Percentiles rank a stretch among this genome's conserved stretches.
These are phyloP conservation scores for Apiotrichum mycotoxinovorans DNA, from an alignment of 1,284 basidiomycete species.

Conservation along the genomic window DNA sequence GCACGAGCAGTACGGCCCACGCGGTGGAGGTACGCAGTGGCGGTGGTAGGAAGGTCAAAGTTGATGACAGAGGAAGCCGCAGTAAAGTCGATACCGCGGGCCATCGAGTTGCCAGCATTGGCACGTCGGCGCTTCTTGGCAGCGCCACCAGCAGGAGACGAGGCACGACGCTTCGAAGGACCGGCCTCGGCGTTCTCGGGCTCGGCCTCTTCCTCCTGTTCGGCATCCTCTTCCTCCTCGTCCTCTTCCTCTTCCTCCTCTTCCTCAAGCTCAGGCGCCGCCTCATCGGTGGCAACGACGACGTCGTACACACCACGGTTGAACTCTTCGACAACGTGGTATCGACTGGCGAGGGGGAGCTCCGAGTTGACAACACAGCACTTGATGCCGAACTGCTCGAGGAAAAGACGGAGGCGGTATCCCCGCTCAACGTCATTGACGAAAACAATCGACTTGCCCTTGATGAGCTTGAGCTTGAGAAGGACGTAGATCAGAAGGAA, in stretches of 20 bases:
- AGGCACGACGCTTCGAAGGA: constrained; percentile 41
- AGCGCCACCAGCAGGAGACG: constrained; percentile 25
- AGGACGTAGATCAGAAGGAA: constrained; percentile 93
- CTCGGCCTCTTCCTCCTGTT: constrained; percentile 36
- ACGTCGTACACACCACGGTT: constrained; percentile 99
- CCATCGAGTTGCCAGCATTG: constrained; percentile 87
- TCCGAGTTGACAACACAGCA: constrained; percentile 96
- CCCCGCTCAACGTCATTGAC: constrained; percentile 95
- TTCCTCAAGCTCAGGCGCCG: constrained; percentile 57
- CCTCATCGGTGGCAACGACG: constrained; percentile 95
- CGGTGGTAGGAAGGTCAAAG: constrained; percentile 88
- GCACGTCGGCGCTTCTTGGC: constrained; percentile 33
- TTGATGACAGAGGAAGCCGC: constrained; percentile 97
- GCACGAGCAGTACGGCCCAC: constrained; percentile 95
- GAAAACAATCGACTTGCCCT: constrained; percentile 94
- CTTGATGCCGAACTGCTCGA: constrained; percentile 97
- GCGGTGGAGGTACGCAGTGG: constrained; percentile 91
- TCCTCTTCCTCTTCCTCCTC: constrained; percentile 47
- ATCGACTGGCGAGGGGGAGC: constrained; percentile 90
- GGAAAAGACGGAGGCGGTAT: constrained; percentile 91
- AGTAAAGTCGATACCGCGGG: constrained; percentile 94
- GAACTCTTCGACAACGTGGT: constrained; percentile 97
- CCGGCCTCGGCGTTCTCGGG: constrained; percentile 40
- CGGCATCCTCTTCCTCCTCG: constrained; percentile 49
- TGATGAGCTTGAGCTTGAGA: constrained; percentile 87